phyloP scores from a whole-genome alignment of 1,284 basidiomycete species.

The Entoloma clypeatum region DNA sequence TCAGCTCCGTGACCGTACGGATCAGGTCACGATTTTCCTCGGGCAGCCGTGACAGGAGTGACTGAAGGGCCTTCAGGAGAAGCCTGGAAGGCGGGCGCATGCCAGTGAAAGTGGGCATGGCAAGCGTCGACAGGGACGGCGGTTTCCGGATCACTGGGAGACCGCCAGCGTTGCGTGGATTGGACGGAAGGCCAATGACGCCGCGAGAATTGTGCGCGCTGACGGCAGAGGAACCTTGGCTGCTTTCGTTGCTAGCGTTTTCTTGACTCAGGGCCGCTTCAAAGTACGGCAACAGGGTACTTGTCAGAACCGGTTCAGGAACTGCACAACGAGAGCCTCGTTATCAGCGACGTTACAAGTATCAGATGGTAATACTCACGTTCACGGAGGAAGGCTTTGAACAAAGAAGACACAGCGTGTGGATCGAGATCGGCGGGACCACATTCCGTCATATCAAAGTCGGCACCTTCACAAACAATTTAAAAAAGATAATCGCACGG shows the following conservation, averaged over 20 bases:
- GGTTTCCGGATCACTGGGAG: conserved; percentile 59
- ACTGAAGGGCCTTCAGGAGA: conserved; percentile 48
- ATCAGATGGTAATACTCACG: conserved; percentile 42
- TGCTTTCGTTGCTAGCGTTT: conserved; percentile 33
- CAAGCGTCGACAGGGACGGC: conserved; percentile 72
- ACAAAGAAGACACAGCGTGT: conserved; percentile 85
- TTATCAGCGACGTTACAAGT: conserved; percentile 9
- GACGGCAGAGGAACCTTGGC: conserved; percentile 23
- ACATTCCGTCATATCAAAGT: conserved; percentile 75
- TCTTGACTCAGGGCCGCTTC: conserved; percentile 69
- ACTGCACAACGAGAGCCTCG: conserved; percentile 43
- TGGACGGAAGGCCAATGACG: conserved; percentile 39
- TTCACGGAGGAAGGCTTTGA: conserved; percentile 79
- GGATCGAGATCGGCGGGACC: conserved; percentile 84
- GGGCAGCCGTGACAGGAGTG: conserved; percentile 63
- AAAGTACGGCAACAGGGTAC: conserved; percentile 64
- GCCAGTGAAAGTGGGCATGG: conserved; percentile 60
- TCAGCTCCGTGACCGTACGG: conserved; percentile 68
- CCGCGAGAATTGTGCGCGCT: conserved; percentile 19
- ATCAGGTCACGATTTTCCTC: conserved; percentile 70
- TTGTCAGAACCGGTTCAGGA: conserved; percentile 78
- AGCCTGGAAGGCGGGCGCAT: conserved; percentile 55
- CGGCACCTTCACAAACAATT: conserved; percentile 54
- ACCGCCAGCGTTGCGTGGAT: conserved; percentile 34
- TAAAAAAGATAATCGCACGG: conserved; percentile 3